A percentile compares a stretch with the other conserved stretches of the same genome.
Conservation (phyloP, 352 stramenopile species). For the Elongisporangium undulatum region DNA sequence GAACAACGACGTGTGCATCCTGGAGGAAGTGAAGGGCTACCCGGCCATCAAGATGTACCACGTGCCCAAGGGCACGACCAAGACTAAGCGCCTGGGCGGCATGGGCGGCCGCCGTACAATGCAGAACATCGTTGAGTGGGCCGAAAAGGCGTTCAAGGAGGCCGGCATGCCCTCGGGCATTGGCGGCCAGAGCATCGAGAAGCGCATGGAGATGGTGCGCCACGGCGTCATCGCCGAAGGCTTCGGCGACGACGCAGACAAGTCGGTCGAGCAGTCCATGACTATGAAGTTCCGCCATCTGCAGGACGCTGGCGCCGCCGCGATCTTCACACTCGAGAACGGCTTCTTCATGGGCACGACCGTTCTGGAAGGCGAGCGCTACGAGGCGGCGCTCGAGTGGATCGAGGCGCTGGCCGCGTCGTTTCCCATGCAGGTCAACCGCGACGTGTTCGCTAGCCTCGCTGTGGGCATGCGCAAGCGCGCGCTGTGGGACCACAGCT, state of each 20-base stretch:
- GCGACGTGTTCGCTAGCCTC: conserved; percentile 37
- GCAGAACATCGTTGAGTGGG: conserved; percentile 55
- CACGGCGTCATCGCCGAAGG: neutral
- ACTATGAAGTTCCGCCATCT: conserved; percentile 66
- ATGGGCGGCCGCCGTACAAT: conserved; percentile 19
- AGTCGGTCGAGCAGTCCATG: conserved; percentile 34
- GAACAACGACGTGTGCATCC: conserved; percentile 46
- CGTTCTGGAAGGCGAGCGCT: conserved; percentile 59
- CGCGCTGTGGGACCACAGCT: conserved; percentile 39
- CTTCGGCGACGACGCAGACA: conserved; percentile 20
- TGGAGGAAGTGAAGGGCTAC: conserved; percentile 60
- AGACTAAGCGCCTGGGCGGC: neutral
- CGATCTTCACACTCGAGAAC: conserved; percentile 66
- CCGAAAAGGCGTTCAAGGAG: conserved; percentile 49
- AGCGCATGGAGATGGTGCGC: conserved; percentile 41
- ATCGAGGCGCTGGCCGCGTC: conserved; percentile 45
- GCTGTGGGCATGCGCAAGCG: conserved; percentile 28
- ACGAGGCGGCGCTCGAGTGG: conserved; percentile 60
- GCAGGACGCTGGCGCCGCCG: conserved; percentile 59
- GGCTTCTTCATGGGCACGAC: conserved; percentile 64
- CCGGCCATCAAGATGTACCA: conserved; percentile 73
- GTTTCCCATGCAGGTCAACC: conserved; percentile 71
- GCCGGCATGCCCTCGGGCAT: conserved; percentile 49
- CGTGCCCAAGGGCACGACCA: conserved; percentile 41
- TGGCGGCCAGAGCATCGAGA: conserved; percentile 34